Conservation (phyloP, 1,284 basidiomycete genomes). For the Pascua sp. region DNA sequence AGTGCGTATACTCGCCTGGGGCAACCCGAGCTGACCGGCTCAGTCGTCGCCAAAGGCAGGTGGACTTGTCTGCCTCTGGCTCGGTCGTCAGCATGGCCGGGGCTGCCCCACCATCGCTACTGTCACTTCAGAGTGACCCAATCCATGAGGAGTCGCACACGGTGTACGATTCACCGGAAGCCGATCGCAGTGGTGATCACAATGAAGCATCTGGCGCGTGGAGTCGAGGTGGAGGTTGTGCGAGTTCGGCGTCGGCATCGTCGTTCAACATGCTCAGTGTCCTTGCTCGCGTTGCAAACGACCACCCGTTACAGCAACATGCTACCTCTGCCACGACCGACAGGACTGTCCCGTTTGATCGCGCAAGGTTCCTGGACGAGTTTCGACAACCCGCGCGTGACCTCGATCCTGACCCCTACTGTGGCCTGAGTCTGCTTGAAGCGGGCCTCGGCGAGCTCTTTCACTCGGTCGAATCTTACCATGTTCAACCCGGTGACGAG, state of each 20-base stretch:
- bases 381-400: constrained; percentile 12
- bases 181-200: background rate
- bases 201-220: background rate
- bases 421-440: constrained; percentile 19
- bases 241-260: no score
- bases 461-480: background rate
- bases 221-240: background rate
- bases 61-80: no score
- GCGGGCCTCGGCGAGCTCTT: constrained; percentile 5
- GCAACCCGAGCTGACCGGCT: no score
- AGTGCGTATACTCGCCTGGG: no score
- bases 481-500: constrained; percentile 14
- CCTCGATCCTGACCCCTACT: constrained; percentile 19
- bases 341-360: constrained; percentile 7
- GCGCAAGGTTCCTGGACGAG: constrained; percentile 10
- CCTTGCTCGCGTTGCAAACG: constrained; percentile 19
- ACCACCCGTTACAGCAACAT: constrained; percentile 1
- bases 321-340: background rate
- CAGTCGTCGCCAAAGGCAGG: no score
- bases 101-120: no score
- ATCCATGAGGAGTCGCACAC: no score
- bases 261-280: constrained; percentile 25
- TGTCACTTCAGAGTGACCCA: no score
- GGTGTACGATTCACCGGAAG: no score
- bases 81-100: no score